Base-by-base conservation (phyloP, 441 rosid genomes). In the Erodium chrysanthum region DNA sequence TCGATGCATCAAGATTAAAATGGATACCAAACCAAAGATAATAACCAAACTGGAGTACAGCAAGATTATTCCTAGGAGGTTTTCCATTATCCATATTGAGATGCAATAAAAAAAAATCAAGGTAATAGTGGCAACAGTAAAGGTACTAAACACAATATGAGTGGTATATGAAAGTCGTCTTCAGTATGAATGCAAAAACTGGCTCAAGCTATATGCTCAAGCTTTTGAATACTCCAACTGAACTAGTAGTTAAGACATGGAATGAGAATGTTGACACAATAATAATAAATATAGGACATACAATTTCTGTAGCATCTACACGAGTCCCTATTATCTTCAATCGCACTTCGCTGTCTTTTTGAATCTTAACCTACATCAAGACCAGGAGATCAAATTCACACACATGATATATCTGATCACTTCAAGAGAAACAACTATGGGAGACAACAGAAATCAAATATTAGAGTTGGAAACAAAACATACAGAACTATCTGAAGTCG, bases 241-340 rank as follows among this genome's bases (percentile, higher is more conserved):
- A 29, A 29, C 3, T 29, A 29, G 33, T 29, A 29, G 33, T 29
- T 29, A 29, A 29, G 33, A 29, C 33, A 2, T 29, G 33, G 33
- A 29, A 29, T 29, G 33, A 29, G 5, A 4, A 29, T 29, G 33
- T 29, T 29, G 33, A 6, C 33, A 29, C 5, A 29, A 6, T 29
- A 2, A 66, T 3, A 62, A 29, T 4, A 59, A 73, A 64, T 29
- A 6, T 48, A 52, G 0, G 56, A 70, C 88, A 0, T 86, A 91
- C 96, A 66, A 89, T 93, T 78, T 88, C 98, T 11, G 94, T 89
- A 60, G 94, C 96, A 82, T 91, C 98, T 7, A 93, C 97, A 21
- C 97, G 81, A 68, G 94, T 92, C 25, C 98, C 97, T 42, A 92
- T 88, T 71, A 90, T 90, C 92, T 92, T 92, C 67, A 92, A 74